phyloP scores from a whole-genome alignment of 148 eudicot species.

The Fagopyrum tataricum region DNA sequence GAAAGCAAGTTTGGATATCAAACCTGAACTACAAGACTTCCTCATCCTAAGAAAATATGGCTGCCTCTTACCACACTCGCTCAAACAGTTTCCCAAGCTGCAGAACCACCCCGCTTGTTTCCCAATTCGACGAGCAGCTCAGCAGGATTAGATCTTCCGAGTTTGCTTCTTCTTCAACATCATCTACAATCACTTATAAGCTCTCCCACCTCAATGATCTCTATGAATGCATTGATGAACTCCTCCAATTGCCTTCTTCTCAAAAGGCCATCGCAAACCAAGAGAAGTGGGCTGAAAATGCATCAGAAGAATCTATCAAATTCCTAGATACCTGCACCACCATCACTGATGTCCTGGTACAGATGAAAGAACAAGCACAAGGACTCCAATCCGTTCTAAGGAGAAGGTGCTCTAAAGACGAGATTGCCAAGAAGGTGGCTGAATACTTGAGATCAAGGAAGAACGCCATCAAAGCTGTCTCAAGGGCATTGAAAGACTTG shows the following conservation, averaged over 20 bases:
- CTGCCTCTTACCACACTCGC: neutral
- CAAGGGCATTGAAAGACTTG: neutral
- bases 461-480: neutral
- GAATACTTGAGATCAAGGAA: constrained; percentile 6
- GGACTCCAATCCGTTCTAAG: constrained; percentile 5
- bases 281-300: neutral
- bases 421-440: neutral
- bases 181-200: constrained; percentile 4
- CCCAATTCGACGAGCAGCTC: neutral
- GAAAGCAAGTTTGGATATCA: neutral
- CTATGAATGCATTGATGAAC: neutral
- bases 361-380: neutral
- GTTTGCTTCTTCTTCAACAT: constrained; percentile 5
- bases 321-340: neutral
- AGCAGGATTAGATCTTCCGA: neutral
- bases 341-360: neutral
- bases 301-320: neutral
- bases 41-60: no score
- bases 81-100: constrained; percentile 10
- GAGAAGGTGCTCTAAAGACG: constrained; percentile 3
- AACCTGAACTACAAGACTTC: neutral
- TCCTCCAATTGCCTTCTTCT: constrained; percentile 10
- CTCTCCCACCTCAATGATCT: neutral
- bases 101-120: neutral
- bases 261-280: neutral